Conservation (phyloP, 306 rosid species). For the Prosopis cineraria region DNA sequence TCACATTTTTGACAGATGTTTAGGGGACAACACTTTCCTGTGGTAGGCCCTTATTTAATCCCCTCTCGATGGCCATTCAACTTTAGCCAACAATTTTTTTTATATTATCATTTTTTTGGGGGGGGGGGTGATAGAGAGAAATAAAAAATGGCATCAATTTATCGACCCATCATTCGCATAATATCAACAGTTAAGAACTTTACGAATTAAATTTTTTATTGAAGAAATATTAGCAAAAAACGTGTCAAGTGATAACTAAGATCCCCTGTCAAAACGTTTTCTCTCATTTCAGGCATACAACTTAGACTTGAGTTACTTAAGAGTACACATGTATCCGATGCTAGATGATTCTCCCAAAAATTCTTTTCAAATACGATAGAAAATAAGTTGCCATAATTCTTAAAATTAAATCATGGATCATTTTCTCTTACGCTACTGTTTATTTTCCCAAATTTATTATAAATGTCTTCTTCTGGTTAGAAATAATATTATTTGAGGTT, state of each 20-base stretch:
- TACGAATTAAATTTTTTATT: neutral
- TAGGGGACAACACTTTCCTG: constrained; percentile 45
- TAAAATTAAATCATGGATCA: neutral
- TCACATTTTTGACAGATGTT: constrained; percentile 38
- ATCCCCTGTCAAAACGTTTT: too few relatives aligned
- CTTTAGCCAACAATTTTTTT: too few relatives aligned
- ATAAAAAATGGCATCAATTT: neutral
- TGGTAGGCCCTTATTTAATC: constrained; percentile 34
- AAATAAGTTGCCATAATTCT: neutral
- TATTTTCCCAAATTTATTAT: neutral
- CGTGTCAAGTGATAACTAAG: too few relatives aligned
- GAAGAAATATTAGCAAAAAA: neutral
- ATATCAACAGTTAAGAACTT: neutral
- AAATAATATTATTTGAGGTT: neutral
- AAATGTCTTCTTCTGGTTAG: neutral
- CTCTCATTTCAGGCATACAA: neutral
- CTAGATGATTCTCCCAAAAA: too few relatives aligned
- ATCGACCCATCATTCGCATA: neutral
- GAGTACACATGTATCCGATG: too few relatives aligned
- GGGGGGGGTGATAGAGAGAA: too few relatives aligned
- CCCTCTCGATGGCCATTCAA: neutral
- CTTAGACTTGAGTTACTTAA: too few relatives aligned
- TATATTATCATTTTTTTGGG: too few relatives aligned
- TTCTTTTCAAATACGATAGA: neutral
- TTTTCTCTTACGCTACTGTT: neutral